Base-by-base conservation (phyloP, 331 rosid genomes). In the Malus hybrid region DNA sequence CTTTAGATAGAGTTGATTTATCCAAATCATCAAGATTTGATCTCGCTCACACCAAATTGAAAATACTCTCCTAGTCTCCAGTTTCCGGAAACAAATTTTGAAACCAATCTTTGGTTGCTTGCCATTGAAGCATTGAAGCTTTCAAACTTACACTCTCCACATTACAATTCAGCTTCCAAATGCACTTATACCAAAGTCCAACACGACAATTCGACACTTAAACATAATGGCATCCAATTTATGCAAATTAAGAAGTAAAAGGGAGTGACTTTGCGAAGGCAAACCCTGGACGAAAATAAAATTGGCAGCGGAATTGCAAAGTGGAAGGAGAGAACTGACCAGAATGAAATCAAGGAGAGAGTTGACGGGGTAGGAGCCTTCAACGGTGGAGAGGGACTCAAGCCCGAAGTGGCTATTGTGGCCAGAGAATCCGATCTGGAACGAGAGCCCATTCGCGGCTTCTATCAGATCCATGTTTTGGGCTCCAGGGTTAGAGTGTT, bases 321-420 rank as follows among this genome's bases (percentile, higher is more conserved):
- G 52, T 34, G 74, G 68, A 66, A 32, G 4, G 20, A 32, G 24
- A 60, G 68, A n/a, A 82, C 88, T 75, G 61, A 93, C 98, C 93
- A 82, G 78, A 60, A 93, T 76, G 82, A 89, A 93, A 82, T 93
- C 97, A 34, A 96, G 97, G 66, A 93, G 91, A 48, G 91, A 82
- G 48, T 86, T 83, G 72, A 84, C 67, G 7, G 97, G 96, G 72
- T 76, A 67, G 85, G 89, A 52, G 69, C 93, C 73, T 85, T 93
- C 98, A 20, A 46, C 88, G 20, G 97, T 88, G 29, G 83, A 70
- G 66, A 93, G 83, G n/a, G 97, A 97, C 77, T 89, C 91, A 56
- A 93, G 56, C 3, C 96, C 44, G 87, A 93, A 96, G 72, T 93
- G 98, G n/a, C 98, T 97, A 63, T 95, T 91, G 87, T 93, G 90